Percentiles rank a stretch among this genome's conserved stretches.
Conservation (phyloP, 768 basidiomycete genomes). For the Pleurotus sapidus region DNA sequence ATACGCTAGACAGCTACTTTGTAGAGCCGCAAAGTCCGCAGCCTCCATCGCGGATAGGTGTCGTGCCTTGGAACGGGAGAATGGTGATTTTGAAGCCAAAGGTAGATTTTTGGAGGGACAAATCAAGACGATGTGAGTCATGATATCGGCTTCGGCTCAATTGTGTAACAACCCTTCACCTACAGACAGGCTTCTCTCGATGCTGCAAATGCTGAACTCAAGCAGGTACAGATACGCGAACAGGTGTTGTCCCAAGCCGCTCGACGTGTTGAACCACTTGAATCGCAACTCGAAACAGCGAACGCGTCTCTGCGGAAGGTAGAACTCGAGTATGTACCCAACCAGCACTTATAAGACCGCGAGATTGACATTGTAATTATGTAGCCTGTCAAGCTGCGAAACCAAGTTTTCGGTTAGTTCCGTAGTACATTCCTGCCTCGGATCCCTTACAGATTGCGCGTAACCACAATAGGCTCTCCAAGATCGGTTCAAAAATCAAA, state of each 20-base stretch:
- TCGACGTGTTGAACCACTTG: background rate
- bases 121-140: background rate
- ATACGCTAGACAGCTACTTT: background rate
- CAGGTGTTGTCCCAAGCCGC: background rate
- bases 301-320: background rate
- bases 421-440: background rate
- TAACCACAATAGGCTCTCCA: conserved; percentile 14
- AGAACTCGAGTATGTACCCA: background rate
- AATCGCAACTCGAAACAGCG: background rate
- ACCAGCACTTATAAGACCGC: no score
- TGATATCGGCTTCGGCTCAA: background rate
- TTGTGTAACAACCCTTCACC: no score
- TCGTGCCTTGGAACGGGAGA: background rate
- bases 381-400: background rate
- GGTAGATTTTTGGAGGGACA: background rate
- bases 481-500: conserved; percentile 40
- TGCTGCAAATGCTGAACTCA: background rate
- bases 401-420: background rate
- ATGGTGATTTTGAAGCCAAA: background rate
- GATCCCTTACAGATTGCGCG: background rate
- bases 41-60: background rate
- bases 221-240: background rate
- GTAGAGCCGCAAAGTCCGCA: background rate
- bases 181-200: background rate
- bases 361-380: background rate